A percentile compares a stretch with the other conserved stretches of the same genome.
Conservation (phyloP, 176 grass and related monocot genomes). For the Carex scoparia region DNA sequence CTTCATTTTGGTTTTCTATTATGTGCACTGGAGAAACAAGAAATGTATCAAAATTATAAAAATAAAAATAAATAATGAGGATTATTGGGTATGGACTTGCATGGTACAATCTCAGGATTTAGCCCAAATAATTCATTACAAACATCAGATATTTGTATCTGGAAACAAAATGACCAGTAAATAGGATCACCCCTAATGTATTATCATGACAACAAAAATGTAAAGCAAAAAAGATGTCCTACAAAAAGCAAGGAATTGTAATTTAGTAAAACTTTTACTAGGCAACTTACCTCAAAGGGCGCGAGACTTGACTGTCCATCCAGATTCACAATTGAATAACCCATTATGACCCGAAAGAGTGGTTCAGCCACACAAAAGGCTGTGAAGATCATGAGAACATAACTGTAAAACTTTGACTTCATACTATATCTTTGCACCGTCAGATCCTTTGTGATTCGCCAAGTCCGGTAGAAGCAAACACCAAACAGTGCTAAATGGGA, state of each 20-base stretch:
- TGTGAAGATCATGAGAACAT: conserved; percentile 55
- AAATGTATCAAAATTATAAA: background rate
- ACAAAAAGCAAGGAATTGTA: background rate
- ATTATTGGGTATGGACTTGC: background rate
- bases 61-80: background rate
- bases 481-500: conserved; percentile 76
- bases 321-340: conserved; percentile 67
- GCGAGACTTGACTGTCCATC: conserved; percentile 65
- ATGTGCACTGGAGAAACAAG: background rate
- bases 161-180: background rate
- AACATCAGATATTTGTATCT: background rate
- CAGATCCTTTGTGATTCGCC: conserved; percentile 67
- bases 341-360: conserved; percentile 55
- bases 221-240: background rate
- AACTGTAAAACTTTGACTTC: conserved; percentile 59
- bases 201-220: background rate
- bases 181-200: background rate
- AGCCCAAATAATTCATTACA: background rate
- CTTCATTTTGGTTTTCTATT: background rate
- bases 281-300: conserved; percentile 75
- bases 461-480: conserved; percentile 86
- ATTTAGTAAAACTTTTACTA: background rate
- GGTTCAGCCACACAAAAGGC: conserved; percentile 51
- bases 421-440: conserved; percentile 63
- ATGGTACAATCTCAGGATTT: background rate